These are phyloP conservation scores for Asterophora lycoperdoides DNA, from an alignment of 768 basidiomycete species.

Conservation along the genomic window DNA sequence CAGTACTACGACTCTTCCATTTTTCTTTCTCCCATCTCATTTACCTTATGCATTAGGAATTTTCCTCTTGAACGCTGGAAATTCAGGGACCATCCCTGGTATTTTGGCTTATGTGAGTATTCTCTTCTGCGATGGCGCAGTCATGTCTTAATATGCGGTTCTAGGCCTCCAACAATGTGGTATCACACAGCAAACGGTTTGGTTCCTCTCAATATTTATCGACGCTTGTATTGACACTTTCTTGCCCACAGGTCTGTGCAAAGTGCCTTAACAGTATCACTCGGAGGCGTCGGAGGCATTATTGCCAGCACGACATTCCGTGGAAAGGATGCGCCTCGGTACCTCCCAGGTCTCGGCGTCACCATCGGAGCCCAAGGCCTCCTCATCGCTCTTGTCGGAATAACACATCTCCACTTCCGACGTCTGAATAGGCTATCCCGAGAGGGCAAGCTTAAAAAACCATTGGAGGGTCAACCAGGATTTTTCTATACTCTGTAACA, in stretches of 20 bases:
- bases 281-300: constrained; percentile 42
- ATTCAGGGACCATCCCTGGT: constrained; percentile 39
- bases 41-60: constrained; percentile 27
- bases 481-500: constrained; percentile 36
- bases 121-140: not conserved
- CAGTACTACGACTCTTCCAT: not conserved
- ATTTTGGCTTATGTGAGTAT: constrained; percentile 39
- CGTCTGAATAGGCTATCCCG: constrained; percentile 32
- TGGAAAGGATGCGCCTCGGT: constrained; percentile 38
- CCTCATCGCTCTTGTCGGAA: constrained; percentile 29
- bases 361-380: constrained; percentile 39
- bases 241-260: constrained; percentile 25
- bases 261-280: constrained; percentile 37
- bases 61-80: constrained; percentile 41
- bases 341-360: constrained; percentile 40
- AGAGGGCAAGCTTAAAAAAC: constrained; percentile 28
- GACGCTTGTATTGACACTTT: not conserved
- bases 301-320: constrained; percentile 41
- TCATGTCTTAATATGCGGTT: not conserved
- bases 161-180: constrained; percentile 43
- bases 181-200: constrained; percentile 43
- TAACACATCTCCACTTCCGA: constrained; percentile 32
- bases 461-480: constrained; percentile 33
- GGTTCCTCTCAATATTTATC: not conserved
- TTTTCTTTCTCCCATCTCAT: not conserved